Evolutionary conservation across 2,329 filamentous ascomycete genomes (phyloP), one percentile per base, ranked within the genome.

Genomic region (Beauveria brongniartii): DNA sequence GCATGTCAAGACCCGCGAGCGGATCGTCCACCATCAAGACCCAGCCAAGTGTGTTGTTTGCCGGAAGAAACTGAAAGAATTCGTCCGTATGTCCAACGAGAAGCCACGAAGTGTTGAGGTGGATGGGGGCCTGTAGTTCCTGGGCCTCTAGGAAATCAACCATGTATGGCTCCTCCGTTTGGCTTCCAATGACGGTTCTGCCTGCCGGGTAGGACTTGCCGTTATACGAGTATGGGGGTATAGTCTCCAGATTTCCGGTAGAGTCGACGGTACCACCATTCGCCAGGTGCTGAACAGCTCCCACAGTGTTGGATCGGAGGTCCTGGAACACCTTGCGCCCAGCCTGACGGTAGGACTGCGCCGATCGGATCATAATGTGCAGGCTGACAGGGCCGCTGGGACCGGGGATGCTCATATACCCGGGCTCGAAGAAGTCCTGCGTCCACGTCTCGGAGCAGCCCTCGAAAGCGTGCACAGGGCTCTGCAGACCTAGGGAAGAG

Each of bases 91-190:
- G 69, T 4, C 68, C 68, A 14, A 71, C 65, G 0, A 22, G 26
- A 1, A 71, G 37, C 68, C 68, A 71, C 0, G 40, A 59, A 2
- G 67, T 69, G 20, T 71, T 73, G 0, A 77, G 64, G 0, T 69
- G 55, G 3, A 77, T 59, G 24, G 14, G 18, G 52, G 55, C 7
- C 48, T 51, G 28, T 9, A 10, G 1, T 9, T 34, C 48, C 18
- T 51, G 28, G 7, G 48, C 26, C 16, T 30, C 26, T 22, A 51
- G 8, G 9, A 51, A 34, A 3, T 10, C 26, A 1, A 12, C 5
- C 6, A 2, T 64, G 54, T 51, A 50, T 59, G 3, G 14, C 34
- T 18, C 16, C 37, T 30, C 18, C 24, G 8, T 34, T 34, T 34
- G 30, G 12, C 10, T 34, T 12, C 30, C 30, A 34, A 34, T 3